Evolutionary conservation across 2,329 filamentous ascomycete species (phyloP), one percentile per base, ranked within the genome.

Genomic region (Metarhizium humberi): DNA sequence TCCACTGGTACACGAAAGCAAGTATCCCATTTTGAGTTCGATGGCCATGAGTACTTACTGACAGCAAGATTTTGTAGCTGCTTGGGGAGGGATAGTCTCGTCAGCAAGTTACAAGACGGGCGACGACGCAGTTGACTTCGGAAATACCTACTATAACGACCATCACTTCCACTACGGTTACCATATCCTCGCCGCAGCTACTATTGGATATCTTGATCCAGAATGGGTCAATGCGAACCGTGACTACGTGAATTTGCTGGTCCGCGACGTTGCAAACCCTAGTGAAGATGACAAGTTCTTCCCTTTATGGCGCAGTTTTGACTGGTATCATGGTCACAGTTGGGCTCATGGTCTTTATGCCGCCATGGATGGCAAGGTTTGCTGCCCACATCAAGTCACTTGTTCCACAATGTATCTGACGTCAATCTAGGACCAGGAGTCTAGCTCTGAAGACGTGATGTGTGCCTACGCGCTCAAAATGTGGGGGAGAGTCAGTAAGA

Each of bases 311-410:
- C 82, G 94, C 51, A 82, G 78, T 55, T 97, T 96, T 66, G 94
- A 97, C 71, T 96, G 90, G 90, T 97, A 86, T 69, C 85, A 95
- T 65, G 94, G 92, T 2, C 94, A 97, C 76, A 91, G 87, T 56
- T 96, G 92, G 90, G 92, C 92, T 2, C 90, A 90, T 55, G 88
- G 88, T 1, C 72, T 92, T 5, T 88, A 83, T 63, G 81, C 87
- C 58, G 78, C 80, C 42, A 75, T 74, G 55, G 87, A 92, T 67
- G 88, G 89, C 58, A 92, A 92, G 72, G 84, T 75, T 50, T 53
- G 51, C 57, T 8, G 45, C 51, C 52, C n/a, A 3, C 6, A n/a
- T 13, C 32, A 13, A 3, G n/a, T 4, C 18, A n/a, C 7, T 14
- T n/a, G 11, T 30, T 4, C 5, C 8, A 13, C 2, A 36, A 6